These are phyloP conservation scores for Eimeria falciformis DNA, from an alignment of 169 alveolate genomes.

Conservation along the genomic window DNA sequence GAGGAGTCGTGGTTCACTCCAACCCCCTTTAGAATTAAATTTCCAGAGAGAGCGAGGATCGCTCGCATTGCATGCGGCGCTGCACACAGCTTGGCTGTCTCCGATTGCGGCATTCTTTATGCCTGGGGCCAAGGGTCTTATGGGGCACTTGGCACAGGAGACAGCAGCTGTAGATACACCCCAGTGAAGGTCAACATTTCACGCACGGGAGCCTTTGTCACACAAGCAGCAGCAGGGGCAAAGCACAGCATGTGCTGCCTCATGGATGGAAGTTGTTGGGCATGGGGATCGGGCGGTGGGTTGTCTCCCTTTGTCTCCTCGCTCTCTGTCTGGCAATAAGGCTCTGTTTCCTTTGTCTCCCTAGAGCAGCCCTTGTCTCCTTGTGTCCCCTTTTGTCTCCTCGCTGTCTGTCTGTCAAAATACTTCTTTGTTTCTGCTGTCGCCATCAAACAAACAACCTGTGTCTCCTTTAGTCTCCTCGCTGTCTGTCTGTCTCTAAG, in stretches of 20 bases:
- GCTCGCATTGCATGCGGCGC: conserved; percentile 83
- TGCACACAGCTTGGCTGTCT: conserved; percentile 78
- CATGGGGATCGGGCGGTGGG: conserved; percentile 77
- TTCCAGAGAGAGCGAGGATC: conserved; percentile 79
- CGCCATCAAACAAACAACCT: no score
- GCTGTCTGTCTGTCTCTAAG: background rate
- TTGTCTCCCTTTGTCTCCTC: background rate
- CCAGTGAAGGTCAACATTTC: conserved; percentile 76
- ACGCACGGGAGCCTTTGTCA: background rate
- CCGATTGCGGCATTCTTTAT: conserved; percentile 75
- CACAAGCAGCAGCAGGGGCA: conserved; percentile 67
- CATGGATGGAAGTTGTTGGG: conserved; percentile 35
- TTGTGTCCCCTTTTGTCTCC: background rate
- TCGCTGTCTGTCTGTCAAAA: no score
- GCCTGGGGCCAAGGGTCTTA: conserved; percentile 85
- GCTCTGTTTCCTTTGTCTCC: background rate
- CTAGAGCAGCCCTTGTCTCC: background rate
- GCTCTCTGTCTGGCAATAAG: background rate
- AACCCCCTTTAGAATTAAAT: conserved; percentile 83
- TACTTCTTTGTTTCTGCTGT: no score
- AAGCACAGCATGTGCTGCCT: conserved; percentile 64
- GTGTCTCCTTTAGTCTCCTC: background rate
- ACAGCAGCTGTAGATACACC: conserved; percentile 77
- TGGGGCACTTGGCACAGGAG: conserved; percentile 88
- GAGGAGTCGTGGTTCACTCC: conserved; percentile 89